Conservation (phyloP, 257 asterid species). For the Linderniella brevidens region DNA sequence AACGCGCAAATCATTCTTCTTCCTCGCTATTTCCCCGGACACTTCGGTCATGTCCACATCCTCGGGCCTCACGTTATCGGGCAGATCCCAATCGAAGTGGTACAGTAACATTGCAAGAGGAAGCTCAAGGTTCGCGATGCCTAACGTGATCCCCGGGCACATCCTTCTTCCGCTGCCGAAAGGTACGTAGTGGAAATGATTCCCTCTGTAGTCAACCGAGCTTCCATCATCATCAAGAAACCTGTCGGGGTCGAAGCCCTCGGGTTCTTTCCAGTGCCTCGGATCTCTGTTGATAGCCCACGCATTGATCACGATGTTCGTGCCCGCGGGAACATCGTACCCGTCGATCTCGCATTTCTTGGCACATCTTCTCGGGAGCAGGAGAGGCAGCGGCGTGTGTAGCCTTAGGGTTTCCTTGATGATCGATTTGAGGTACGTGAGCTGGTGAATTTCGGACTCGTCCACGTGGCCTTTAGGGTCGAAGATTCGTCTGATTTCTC, state of each 20-base stretch:
- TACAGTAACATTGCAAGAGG: neutral
- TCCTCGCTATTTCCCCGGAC: neutral
- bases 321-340: neutral
- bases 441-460: conserved; percentile 10
- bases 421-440: conserved; percentile 10
- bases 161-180: too few relatives aligned
- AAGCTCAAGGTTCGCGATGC: conserved; percentile 8
- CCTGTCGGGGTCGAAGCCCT: conserved; percentile 16
- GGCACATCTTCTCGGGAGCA: conserved; percentile 8
- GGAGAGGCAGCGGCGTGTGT: conserved; percentile 13
- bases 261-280: conserved; percentile 10
- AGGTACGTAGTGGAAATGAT: too few relatives aligned
- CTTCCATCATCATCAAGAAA: conserved; percentile 3
- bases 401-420: conserved; percentile 3
- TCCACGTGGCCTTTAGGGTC: conserved; percentile 10
- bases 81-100: neutral
- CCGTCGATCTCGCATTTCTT: conserved; percentile 12
- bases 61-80: conserved; percentile 9
- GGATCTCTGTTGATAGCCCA: conserved; percentile 16
- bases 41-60: conserved; percentile 6
- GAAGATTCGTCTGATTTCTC: conserved; percentile 11
- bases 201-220: conserved; percentile 6
- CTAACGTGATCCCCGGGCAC: too few relatives aligned
- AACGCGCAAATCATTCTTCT: neutral
- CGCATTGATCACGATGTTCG: conserved; percentile 11